Evolutionary conservation across 1,284 basidiomycete species (phyloP).

Genomic region (Microbotryum saponariae): DNA sequence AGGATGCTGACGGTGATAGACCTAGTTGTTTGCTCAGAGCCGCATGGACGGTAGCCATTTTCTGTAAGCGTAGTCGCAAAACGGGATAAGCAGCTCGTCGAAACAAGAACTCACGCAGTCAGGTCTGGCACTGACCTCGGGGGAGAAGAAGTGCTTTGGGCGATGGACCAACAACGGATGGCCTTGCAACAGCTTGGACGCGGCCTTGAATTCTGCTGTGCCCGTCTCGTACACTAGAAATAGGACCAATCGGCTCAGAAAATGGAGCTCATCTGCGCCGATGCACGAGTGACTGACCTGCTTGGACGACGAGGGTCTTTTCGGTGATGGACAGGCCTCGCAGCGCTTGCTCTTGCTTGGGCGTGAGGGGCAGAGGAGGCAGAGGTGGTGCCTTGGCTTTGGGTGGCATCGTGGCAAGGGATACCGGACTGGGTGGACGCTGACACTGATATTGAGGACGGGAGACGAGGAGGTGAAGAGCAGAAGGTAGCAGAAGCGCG

Average conservation of each 20-base stretch:
- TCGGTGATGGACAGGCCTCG: conserved; percentile 10
- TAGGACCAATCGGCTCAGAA: no score
- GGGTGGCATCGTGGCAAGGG: no score
- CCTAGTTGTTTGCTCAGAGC: conserved; percentile 8
- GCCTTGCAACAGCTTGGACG: conserved; percentile 8
- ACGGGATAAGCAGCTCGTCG: no score
- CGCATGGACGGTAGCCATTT: not conserved
- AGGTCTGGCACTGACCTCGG: conserved; percentile 7
- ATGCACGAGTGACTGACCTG: not conserved
- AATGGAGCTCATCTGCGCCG: no score
- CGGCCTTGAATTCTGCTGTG: conserved; percentile 47
- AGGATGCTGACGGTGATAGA: conserved; percentile 2
- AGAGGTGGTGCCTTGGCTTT: no score
- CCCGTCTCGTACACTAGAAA: conserved; percentile 50
- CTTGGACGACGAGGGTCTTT: conserved; percentile 28
- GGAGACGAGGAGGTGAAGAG: no score
- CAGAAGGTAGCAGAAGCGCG: no score
- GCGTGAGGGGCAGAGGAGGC: no score
- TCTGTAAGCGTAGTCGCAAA: not conserved
- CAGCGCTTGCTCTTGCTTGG: no score
- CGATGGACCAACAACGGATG: conserved; percentile 14
- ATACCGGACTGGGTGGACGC: no score
- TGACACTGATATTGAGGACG: no score
- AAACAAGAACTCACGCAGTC: no score
- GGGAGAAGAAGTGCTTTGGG: conserved; percentile 8